A percentile compares a stretch with the other conserved stretches of the same genome.
phyloP scores from a whole-genome alignment of 352 stramenopile species.

The Phytophthora tentaculata region DNA sequence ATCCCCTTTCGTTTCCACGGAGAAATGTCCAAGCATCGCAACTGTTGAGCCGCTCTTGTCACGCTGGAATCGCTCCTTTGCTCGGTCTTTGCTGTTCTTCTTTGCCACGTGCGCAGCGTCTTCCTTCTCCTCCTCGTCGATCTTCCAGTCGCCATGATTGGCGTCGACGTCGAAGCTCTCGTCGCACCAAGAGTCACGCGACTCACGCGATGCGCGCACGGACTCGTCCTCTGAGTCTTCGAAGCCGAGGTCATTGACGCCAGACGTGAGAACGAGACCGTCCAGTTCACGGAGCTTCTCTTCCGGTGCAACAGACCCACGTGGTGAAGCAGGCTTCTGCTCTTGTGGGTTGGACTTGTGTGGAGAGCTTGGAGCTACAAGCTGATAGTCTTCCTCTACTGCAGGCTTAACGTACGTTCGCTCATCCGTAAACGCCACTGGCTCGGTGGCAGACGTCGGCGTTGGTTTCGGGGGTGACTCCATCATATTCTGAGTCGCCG shows the following conservation, averaged over 20 bases:
- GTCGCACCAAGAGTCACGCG: conserved; percentile 42
- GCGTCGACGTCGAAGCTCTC: conserved; percentile 48
- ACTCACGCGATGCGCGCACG: conserved; percentile 35
- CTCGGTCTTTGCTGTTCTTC: conserved; percentile 25
- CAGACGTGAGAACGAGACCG: conserved; percentile 46
- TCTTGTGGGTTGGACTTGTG: conserved; percentile 30
- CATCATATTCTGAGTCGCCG: conserved; percentile 23
- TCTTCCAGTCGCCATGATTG: conserved; percentile 27
- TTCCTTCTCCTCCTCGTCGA: conserved; percentile 41
- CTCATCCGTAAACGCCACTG: conserved; percentile 28
- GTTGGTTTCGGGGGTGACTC: conserved; percentile 19
- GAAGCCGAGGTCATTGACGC: conserved; percentile 59
- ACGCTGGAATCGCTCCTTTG: conserved; percentile 38
- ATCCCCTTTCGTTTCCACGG: conserved; percentile 56
- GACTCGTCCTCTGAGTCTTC: conserved; percentile 48
- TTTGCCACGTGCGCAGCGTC: conserved; percentile 10
- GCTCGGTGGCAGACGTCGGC: conserved; percentile 12
- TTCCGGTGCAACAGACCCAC: conserved; percentile 36
- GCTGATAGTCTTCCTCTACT: background rate
- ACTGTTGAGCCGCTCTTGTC: conserved; percentile 69
- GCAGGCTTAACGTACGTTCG: conserved; percentile 10
- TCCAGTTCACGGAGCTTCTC: conserved; percentile 43
- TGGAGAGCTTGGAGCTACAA: conserved; percentile 8
- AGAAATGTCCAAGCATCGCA: conserved; percentile 78
- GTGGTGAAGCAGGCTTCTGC: conserved; percentile 24